Evolutionary conservation across 371 early-diverging fungal genomes (phyloP), one percentile per base, ranked within the genome.

Genomic region (Actinomortierella wolfii): DNA sequence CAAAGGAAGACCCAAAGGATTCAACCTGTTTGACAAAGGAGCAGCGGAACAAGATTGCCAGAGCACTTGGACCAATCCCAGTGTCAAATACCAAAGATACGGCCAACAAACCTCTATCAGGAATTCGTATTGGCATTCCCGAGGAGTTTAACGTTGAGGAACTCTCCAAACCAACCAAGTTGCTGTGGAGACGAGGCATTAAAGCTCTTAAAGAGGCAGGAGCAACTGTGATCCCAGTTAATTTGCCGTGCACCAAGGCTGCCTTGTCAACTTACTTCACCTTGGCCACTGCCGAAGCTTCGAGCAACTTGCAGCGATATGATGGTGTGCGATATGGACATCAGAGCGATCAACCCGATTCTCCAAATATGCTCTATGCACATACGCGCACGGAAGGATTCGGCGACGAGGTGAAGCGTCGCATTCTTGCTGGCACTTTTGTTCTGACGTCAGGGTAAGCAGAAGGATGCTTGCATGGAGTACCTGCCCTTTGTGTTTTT

Each of bases 261-360:
- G 89, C 94, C 2, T 82, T 97, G 21, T 83, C 96, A 15, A 86
- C 94, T 1, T 97, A 97, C 73, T 93, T 95, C 63, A 89, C 91
- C 1, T 71, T 97, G 49, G 96, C 94, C 3, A 82, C 91, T 8
- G 95, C 96, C 11, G 97, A 97, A 76, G 97, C 97, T 4, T 88
- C 91, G 14, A 94, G 94, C 17, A 96, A 95, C 66, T 66, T 97
- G 61, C 89, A 96, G 52, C 80, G 94, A 54, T 97, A 84, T 59
- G 94, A 95, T 75, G 97, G 97, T 2, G 66, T 94, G 14, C 83
- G 93, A 51, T 96, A 90, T 75, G 97, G 87, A 8, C 68, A 80
- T 58, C 79, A 59, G 45, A 69, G 57, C 40, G 52, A 57, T 4
- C 23, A 46, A 23, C 46, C 8, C 15, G 63, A 64, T 17, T 56